phyloP scores from a whole-genome alignment of 768 basidiomycete species.

The Lactarius vividus region DNA sequence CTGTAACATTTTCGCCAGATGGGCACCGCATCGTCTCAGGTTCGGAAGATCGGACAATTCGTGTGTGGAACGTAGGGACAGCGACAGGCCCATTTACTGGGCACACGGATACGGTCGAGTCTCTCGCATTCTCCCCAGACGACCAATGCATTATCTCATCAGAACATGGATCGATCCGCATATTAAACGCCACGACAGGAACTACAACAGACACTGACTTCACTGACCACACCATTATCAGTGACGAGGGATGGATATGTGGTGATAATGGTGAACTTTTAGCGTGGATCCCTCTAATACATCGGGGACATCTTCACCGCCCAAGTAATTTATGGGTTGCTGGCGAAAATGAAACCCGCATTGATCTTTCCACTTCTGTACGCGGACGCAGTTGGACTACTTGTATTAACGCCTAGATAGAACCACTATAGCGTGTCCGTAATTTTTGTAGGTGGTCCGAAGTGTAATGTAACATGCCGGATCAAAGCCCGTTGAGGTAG shows the following conservation, averaged over 20 bases:
- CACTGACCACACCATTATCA: not conserved
- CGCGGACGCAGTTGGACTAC: not conserved
- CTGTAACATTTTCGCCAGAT: not conserved
- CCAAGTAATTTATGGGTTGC: not conserved
- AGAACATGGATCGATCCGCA: not conserved
- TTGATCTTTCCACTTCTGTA: not conserved
- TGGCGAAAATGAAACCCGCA: not conserved
- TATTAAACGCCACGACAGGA: not conserved
- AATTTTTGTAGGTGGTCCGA: no score
- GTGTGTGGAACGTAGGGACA: not conserved
- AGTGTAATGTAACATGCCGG: no score
- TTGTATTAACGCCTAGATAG: not conserved
- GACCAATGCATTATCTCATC: not conserved
- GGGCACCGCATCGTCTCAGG: not conserved
- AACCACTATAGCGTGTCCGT: no score
- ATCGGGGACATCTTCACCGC: not conserved
- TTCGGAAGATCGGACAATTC: not conserved
- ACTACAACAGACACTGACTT: not conserved
- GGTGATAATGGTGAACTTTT: not conserved
- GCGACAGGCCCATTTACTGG: not conserved
- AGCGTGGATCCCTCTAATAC: not conserved
- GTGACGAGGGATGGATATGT: not conserved
- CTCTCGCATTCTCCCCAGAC: not conserved
- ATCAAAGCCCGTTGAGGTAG: no score
- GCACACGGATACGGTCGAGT: not conserved